phyloP scores from a whole-genome alignment of 2,329 filamentous ascomycete genomes.

The Lasiodiplodia gonubiensis region DNA sequence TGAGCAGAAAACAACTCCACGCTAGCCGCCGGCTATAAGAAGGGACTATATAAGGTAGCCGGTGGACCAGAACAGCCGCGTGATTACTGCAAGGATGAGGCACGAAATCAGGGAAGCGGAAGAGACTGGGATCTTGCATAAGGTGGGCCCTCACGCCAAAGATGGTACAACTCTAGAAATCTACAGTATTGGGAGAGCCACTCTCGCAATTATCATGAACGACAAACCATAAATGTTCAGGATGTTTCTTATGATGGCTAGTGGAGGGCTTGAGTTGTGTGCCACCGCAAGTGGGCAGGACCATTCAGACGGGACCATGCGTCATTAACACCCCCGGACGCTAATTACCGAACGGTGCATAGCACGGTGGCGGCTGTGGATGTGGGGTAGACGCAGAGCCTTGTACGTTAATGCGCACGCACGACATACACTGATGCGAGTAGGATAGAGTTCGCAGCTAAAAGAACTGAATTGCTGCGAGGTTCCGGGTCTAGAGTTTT shows the following conservation, averaged over 20 bases:
- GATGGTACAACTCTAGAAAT: not conserved
- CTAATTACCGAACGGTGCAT: not conserved
- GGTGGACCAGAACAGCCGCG: no score
- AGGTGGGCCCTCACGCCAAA: not conserved
- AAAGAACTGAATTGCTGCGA: slow-evolving; percentile 20
- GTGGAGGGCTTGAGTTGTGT: not conserved
- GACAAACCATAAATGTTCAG: not conserved
- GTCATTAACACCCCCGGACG: not conserved
- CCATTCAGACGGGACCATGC: not conserved
- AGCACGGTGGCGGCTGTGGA: not conserved
- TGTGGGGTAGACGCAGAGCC: not conserved
- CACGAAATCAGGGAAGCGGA: no score
- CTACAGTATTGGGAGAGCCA: no score
- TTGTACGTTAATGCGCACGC: not conserved
- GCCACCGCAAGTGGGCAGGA: not conserved
- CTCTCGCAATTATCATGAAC: not conserved
- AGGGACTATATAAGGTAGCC: no score
- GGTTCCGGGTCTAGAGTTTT: slow-evolving; percentile 18
- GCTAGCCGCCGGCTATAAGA: no score
- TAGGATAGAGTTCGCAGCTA: slow-evolving; percentile 4
- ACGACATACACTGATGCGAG: not conserved
- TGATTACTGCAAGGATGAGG: no score
- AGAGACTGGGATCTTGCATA: no score
- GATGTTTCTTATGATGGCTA: not conserved
- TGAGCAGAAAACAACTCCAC: no score